A percentile compares a stretch with the other conserved stretches of the same genome.
phyloP scores from a whole-genome alignment of 345 rosid genomes.

The Gossypium arboreum region DNA sequence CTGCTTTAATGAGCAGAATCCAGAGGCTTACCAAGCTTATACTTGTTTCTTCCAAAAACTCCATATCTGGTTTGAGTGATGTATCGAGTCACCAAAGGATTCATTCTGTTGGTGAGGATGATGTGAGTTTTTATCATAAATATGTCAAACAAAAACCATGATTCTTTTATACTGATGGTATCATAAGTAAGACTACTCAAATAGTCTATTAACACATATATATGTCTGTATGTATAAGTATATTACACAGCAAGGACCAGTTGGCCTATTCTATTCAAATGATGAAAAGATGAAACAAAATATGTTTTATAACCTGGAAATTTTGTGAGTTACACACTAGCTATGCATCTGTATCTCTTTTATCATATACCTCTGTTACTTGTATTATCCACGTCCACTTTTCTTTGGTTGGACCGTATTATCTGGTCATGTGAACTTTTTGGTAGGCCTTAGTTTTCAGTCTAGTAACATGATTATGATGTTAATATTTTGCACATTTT shows the following conservation, averaged over 20 bases:
- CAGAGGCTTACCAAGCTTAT: conserved; percentile 96
- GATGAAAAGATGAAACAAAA: neutral
- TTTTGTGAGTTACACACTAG: neutral
- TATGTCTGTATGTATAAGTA: neutral
- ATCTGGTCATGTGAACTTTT: neutral
- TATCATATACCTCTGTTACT: neutral
- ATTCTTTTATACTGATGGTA: neutral
- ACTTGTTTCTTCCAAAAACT: conserved; percentile 90
- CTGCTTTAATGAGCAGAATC: conserved; percentile 98
- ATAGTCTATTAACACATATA: neutral
- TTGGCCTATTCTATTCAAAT: neutral
- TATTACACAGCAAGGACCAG: neutral
- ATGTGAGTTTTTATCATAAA: conserved; percentile 44
- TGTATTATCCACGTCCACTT: neutral
- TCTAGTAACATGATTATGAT: neutral
- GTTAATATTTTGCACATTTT: conserved; percentile 19
- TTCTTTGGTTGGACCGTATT: neutral
- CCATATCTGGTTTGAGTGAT: conserved; percentile 69
- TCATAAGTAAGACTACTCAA: neutral
- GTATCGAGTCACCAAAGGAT: conserved; percentile 65
- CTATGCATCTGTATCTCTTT: conserved; percentile 8
- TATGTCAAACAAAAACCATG: neutral
- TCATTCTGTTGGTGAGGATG: conserved; percentile 65
- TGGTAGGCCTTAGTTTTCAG: neutral
- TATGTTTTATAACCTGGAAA: neutral